phyloP scores from a whole-genome alignment of 192 early-diverging fungal species.

The Linderina pennispora region DNA sequence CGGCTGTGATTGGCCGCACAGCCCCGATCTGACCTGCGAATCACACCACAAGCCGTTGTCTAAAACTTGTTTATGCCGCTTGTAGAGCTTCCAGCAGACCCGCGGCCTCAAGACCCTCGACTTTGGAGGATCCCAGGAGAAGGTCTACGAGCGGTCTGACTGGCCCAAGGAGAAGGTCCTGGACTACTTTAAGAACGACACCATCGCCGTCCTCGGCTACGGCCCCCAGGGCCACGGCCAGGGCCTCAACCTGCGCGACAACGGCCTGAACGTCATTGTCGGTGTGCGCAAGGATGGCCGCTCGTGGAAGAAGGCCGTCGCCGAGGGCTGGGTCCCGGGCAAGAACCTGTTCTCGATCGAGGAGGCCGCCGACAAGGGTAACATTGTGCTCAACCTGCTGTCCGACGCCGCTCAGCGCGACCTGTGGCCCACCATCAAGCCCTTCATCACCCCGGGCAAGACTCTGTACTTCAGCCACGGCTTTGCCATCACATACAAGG shows the following conservation, averaged over 20 bases:
- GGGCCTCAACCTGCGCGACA: slow-evolving; percentile 91
- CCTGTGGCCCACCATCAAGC: slow-evolving; percentile 81
- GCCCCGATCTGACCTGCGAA: no score
- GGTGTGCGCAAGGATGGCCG: slow-evolving; percentile 83
- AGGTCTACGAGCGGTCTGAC: slow-evolving; percentile 92
- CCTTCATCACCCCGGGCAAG: slow-evolving; percentile 90
- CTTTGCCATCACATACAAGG: slow-evolving; percentile 89
- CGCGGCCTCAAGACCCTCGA: slow-evolving; percentile 89
- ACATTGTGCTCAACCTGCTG: slow-evolving; percentile 89
- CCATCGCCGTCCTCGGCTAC: slow-evolving; percentile 87
- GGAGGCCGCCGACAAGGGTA: slow-evolving; percentile 85
- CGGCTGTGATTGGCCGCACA: no score
- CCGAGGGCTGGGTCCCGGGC: slow-evolving; percentile 94
- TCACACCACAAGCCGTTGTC: no score
- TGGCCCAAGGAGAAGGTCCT: slow-evolving; percentile 88
- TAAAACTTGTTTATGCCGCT: no score
- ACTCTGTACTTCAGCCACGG: slow-evolving; percentile 98
- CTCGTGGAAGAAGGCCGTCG: slow-evolving; percentile 86
- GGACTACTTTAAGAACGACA: slow-evolving; percentile 90
- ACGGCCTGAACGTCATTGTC: slow-evolving; percentile 93
- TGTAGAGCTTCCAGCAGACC: slow-evolving; percentile 48
- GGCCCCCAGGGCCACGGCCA: slow-evolving; percentile 94
- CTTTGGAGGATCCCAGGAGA: slow-evolving; percentile 89
- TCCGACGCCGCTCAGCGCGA: slow-evolving; percentile 95
- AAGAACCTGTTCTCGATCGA: slow-evolving; percentile 92